phyloP scores from a whole-genome alignment of 2,329 filamentous ascomycete species.

The Exophiala alcalophila region DNA sequence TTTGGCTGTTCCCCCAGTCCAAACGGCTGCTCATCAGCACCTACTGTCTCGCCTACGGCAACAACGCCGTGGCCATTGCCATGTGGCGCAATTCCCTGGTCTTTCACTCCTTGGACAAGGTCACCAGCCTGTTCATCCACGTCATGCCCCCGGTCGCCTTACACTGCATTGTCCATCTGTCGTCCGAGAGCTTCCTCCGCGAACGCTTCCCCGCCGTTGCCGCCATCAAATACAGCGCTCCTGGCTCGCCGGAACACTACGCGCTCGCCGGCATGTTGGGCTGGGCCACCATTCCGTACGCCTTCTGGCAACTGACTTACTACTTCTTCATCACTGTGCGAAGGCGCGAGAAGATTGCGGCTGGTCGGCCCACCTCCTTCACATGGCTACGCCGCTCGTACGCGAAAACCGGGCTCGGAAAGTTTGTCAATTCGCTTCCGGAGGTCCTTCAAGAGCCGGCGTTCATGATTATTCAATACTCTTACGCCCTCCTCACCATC shows the following conservation, averaged over 20 bases:
- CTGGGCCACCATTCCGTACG: slow-evolving; percentile 92
- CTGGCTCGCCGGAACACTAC: slow-evolving; percentile 76
- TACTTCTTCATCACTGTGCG: slow-evolving; percentile 95
- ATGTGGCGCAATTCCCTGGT: slow-evolving; percentile 99
- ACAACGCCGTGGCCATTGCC: slow-evolving; percentile 95
- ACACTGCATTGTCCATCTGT: slow-evolving; percentile 85
- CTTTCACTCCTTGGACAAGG: slow-evolving; percentile 97
- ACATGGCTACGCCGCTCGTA: slow-evolving; percentile 95
- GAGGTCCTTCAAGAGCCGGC: slow-evolving; percentile 74
- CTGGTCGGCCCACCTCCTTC: slow-evolving; percentile 91
- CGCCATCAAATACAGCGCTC: slow-evolving; percentile 66
- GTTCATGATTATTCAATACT: slow-evolving; percentile 96
- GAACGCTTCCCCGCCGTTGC: slow-evolving; percentile 80
- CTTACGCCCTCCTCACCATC: slow-evolving; percentile 88
- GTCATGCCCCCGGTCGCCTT: slow-evolving; percentile 97
- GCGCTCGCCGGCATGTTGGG: slow-evolving; percentile 79
- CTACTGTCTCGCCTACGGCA: slow-evolving; percentile 90
- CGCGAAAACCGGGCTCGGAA: slow-evolving; percentile 83
- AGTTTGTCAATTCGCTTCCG: slow-evolving; percentile 76
- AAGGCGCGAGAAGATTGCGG: slow-evolving; percentile 91
- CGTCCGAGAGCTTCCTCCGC: slow-evolving; percentile 62
- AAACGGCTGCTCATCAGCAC: slow-evolving; percentile 89
- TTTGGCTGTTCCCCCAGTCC: slow-evolving; percentile 88
- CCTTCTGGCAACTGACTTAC: slow-evolving; percentile 87
- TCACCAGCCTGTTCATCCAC: slow-evolving; percentile 95